These are phyloP conservation scores for Lasiosphaeria ovina DNA, from an alignment of 495 filamentous ascomycete genomes.

Conservation along the genomic window DNA sequence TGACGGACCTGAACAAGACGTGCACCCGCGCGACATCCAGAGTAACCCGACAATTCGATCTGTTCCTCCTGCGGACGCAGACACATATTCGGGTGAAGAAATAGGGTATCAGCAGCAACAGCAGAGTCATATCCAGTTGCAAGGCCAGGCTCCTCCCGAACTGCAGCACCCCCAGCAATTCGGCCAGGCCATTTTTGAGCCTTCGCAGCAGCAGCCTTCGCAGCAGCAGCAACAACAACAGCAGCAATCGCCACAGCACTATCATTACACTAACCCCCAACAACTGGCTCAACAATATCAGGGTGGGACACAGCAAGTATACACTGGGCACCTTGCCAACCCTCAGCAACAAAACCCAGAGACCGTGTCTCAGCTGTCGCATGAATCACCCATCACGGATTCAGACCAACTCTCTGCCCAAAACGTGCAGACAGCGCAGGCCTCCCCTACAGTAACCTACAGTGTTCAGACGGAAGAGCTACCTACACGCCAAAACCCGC, in stretches of 20 bases:
- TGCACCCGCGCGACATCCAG: conserved; percentile 34
- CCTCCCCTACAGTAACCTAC: conserved; percentile 37
- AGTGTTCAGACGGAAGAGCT: conserved; percentile 35
- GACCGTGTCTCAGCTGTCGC: conserved; percentile 59
- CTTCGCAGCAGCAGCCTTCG: conserved; percentile 32
- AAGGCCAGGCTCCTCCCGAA: conserved; percentile 25
- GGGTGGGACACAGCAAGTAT: conserved; percentile 27
- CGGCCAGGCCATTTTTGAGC: conserved; percentile 35
- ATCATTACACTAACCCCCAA: conserved; percentile 26
- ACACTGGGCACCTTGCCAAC: conserved; percentile 38
- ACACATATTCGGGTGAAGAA: conserved; percentile 43
- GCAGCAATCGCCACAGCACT: conserved; percentile 36
- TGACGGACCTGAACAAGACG: conserved; percentile 38
- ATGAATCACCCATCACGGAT: conserved; percentile 54
- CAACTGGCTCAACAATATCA: conserved; percentile 39
- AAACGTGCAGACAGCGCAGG: conserved; percentile 38
- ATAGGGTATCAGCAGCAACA: conserved; percentile 40
- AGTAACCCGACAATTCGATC: conserved; percentile 42
- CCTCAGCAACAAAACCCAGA: conserved; percentile 50
- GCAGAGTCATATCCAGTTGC: conserved; percentile 38
- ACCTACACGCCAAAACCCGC: conserved; percentile 29
- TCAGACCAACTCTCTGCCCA: conserved; percentile 40
- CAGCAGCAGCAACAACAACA: conserved; percentile 38
- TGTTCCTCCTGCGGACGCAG: conserved; percentile 34
- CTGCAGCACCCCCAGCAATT: conserved; percentile 34